Percentiles rank a stretch among this genome's conserved stretches.
These are phyloP conservation scores for Skeletonema marinoi DNA, from an alignment of 108 stramenopile genomes.

Conservation along the genomic window DNA sequence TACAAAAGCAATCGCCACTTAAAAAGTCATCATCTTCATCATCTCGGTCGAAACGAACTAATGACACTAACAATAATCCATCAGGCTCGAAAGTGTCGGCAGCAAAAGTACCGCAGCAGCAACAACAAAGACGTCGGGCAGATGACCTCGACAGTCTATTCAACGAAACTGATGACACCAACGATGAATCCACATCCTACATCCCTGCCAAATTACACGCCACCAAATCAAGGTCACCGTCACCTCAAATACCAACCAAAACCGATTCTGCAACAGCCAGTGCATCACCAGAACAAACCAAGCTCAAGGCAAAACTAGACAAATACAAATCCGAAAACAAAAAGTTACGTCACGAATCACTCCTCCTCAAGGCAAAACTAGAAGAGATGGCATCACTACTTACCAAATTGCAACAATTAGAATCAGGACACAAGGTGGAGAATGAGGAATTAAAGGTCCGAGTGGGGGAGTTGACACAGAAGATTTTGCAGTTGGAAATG, in stretches of 20 bases:
- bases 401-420: neutral
- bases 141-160: neutral
- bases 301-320: neutral
- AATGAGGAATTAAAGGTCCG: neutral
- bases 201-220: neutral
- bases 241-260: neutral
- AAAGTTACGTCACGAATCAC: constrained; percentile 17
- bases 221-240: neutral
- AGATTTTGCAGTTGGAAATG: neutral
- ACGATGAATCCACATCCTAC: neutral
- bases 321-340: constrained; percentile 39
- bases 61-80: neutral
- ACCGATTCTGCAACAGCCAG: neutral
- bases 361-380: neutral
- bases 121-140: neutral
- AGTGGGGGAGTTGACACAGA: neutral
- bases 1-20: neutral
- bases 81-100: neutral
- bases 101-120: neutral
- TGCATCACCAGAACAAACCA: neutral
- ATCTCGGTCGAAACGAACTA: neutral
- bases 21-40: neutral
- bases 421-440: neutral
- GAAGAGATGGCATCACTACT: neutral
- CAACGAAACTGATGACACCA: neutral